phyloP scores from a whole-genome alignment of 441 rosid genomes.

The Pelargonium citronellum region DNA sequence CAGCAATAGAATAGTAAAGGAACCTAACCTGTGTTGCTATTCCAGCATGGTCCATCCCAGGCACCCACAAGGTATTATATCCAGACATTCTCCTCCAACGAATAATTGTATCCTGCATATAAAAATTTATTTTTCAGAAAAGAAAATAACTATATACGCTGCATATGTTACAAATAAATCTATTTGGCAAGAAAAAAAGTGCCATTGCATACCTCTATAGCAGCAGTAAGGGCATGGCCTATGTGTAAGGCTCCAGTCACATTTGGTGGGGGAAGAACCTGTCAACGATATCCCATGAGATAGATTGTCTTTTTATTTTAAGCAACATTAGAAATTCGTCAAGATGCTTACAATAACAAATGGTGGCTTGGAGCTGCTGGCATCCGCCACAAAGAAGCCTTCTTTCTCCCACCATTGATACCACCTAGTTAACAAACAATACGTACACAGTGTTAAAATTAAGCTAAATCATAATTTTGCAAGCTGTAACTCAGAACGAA shows the following conservation, averaged over 20 bases:
- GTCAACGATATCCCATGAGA: constrained; percentile 20
- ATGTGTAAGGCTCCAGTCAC: constrained; percentile 95
- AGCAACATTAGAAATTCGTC: not conserved
- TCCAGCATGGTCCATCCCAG: constrained; percentile 95
- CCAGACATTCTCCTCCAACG: constrained; percentile 95
- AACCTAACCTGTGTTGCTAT: constrained; percentile 78
- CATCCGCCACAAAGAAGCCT: constrained; percentile 60
- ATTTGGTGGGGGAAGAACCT: constrained; percentile 98
- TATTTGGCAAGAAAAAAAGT: not conserved
- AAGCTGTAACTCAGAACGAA: not conserved
- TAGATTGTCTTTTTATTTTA: no score
- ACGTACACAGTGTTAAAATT: not conserved
- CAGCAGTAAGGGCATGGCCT: constrained; percentile 91
- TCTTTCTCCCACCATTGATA: constrained; percentile 87
- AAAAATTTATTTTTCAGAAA: constrained; percentile 1
- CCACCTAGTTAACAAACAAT: constrained; percentile 52
- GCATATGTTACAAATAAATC: constrained; percentile 3
- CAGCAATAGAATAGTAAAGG: constrained; percentile 5
- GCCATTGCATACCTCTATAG: constrained; percentile 55
- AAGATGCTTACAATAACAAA: constrained; percentile 59
- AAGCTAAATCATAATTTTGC: not conserved
- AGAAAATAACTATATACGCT: constrained; percentile 8
- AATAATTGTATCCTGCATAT: constrained; percentile 68
- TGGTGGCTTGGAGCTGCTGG: constrained; percentile 62
- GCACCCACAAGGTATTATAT: constrained; percentile 85